Evolutionary conservation across 169 alveolate species (phyloP).

Genomic region (Condylostoma magnum): DNA sequence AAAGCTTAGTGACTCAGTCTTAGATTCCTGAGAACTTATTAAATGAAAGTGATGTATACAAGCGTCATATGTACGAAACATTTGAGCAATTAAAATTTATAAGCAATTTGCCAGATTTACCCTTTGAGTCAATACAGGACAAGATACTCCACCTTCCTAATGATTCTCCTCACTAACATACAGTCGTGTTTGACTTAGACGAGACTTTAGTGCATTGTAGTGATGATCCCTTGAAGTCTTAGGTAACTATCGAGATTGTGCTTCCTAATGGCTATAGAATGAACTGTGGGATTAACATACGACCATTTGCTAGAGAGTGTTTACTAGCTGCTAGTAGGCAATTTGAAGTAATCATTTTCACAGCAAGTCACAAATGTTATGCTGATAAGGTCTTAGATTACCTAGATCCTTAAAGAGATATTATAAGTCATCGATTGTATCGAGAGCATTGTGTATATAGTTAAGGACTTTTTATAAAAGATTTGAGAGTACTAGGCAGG

Average conservation of each 20-base stretch:
- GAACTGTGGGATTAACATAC: slow-evolving; percentile 58
- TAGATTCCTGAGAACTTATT: too few relatives aligned
- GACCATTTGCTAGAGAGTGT: slow-evolving; percentile 68
- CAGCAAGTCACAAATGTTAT: slow-evolving; percentile 74
- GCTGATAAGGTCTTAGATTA: slow-evolving; percentile 74
- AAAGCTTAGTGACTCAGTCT: too few relatives aligned
- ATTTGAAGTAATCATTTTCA: slow-evolving; percentile 70
- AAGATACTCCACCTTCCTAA: slow-evolving; percentile 1
- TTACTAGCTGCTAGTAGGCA: slow-evolving; percentile 45
- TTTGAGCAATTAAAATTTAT: slow-evolving; percentile 19
- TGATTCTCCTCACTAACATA: slow-evolving; percentile 34
- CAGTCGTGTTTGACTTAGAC: slow-evolving; percentile 79
- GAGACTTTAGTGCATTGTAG: slow-evolving; percentile 78
- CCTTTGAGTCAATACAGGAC: neutral
- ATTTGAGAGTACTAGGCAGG: slow-evolving; percentile 57
- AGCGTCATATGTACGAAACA: slow-evolving; percentile 15
- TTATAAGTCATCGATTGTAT: slow-evolving; percentile 58
- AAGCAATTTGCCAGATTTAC: neutral
- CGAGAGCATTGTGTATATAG: slow-evolving; percentile 63
- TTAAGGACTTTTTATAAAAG: slow-evolving; percentile 69
- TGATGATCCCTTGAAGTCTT: slow-evolving; percentile 38
- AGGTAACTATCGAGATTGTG: slow-evolving; percentile 19
- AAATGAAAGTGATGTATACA: neutral
- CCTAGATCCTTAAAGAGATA: slow-evolving; percentile 60
- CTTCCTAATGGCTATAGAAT: slow-evolving; percentile 9